Percentiles rank a stretch among this genome's conserved stretches.
phyloP scores from a whole-genome alignment of 73 alveolate species.

The Blepharisma japonicum region DNA sequence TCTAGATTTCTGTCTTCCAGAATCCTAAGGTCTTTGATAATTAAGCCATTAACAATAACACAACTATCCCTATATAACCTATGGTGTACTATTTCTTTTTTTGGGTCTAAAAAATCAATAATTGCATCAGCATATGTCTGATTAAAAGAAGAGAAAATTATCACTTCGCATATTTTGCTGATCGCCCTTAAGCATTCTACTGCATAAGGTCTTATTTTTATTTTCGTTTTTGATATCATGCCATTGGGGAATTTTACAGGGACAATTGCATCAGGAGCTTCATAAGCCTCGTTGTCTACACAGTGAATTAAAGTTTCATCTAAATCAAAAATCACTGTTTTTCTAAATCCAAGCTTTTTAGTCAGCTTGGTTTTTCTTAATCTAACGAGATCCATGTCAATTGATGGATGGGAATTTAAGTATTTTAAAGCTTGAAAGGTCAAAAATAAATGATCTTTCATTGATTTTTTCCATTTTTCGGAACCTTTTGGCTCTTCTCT shows the following conservation, averaged over 20 bases:
- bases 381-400: too few relatives aligned
- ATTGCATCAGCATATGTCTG: constrained; percentile 83
- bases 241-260: constrained; percentile 48
- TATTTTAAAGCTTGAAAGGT: too few relatives aligned
- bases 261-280: constrained; percentile 35
- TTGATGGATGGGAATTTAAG: too few relatives aligned
- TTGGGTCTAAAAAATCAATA: constrained; percentile 61
- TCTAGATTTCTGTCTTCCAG: constrained; percentile 39
- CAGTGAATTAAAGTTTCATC: constrained; percentile 86
- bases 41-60: constrained; percentile 40
- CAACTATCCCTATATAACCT: constrained; percentile 74
- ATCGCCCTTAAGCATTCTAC: constrained; percentile 68
- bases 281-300: background rate
- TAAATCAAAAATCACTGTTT: constrained; percentile 12
- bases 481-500: too few relatives aligned
- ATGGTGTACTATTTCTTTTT: constrained; percentile 37
- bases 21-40: constrained; percentile 39
- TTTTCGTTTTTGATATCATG: constrained; percentile 42
- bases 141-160: constrained; percentile 84
- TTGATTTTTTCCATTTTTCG: too few relatives aligned
- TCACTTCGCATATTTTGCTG: constrained; percentile 72
- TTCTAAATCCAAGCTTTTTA: too few relatives aligned
- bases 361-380: too few relatives aligned
- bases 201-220: constrained; percentile 64
- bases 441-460: too few relatives aligned